phyloP scores from a whole-genome alignment of 257 asterid genomes.

The Primulina eburnea region DNA sequence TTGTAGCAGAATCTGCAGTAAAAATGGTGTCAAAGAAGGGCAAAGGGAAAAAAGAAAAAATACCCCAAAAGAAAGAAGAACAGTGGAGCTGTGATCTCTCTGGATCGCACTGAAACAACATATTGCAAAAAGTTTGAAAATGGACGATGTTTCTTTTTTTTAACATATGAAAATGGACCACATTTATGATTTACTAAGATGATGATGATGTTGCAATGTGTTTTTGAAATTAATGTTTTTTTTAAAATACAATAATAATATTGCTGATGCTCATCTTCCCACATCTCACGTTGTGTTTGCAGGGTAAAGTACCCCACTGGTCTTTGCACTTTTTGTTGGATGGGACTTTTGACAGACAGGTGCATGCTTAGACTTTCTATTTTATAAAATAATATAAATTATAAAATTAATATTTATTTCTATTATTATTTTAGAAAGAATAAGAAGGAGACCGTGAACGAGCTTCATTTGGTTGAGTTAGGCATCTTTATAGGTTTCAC shows the following conservation, averaged over 20 bases:
- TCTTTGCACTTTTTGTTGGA: not conserved
- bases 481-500: no score
- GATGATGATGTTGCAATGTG: not conserved
- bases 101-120: not conserved
- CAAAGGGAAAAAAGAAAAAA: conserved; percentile 8
- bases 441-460: no score
- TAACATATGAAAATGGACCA: not conserved
- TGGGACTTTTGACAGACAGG: not conserved
- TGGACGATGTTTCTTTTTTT: not conserved
- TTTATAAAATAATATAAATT: no score
- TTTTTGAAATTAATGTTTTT: no score
- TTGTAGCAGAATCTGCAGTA: conserved; percentile 31
- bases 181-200: not conserved
- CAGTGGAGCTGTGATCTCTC: no score
- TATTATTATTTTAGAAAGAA: no score
- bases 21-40: conserved; percentile 25
- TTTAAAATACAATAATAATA: no score
- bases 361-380: not conserved
- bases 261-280: not conserved
- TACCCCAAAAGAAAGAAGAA: not conserved
- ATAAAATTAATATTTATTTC: no score
- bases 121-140: not conserved
- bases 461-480: no score
- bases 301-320: not conserved
- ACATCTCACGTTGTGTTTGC: not conserved